Conservation (phyloP, 768 basidiomycete species). For the Pulveroboletus frians region DNA sequence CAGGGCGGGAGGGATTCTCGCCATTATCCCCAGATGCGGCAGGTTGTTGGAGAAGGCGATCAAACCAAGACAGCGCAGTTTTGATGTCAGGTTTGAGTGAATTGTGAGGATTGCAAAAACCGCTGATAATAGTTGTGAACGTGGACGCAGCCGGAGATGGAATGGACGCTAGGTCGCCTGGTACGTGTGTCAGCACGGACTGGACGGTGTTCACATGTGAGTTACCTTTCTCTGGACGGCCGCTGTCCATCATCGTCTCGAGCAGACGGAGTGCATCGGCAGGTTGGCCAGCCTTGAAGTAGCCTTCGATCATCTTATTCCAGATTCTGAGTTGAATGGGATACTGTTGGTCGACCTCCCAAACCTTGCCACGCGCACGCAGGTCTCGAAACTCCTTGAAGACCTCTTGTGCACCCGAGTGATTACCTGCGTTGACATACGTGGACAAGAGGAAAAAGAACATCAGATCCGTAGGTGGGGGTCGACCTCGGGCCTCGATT, state of each 20-base stretch:
- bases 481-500: conserved; percentile 39
- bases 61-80: conserved; percentile 69
- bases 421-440: conserved; percentile 49
- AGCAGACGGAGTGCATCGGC: conserved; percentile 62
- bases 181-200: neutral
- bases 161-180: conserved; percentile 32
- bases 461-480: conserved; percentile 30
- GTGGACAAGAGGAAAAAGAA: conserved; percentile 56
- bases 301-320: conserved; percentile 73
- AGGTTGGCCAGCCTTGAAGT: conserved; percentile 60
- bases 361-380: conserved; percentile 31
- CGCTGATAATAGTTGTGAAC: conserved; percentile 56
- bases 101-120: conserved; percentile 46
- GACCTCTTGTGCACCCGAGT: conserved; percentile 49
- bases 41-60: conserved; percentile 50
- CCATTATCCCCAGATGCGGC: conserved; percentile 33
- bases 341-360: conserved; percentile 14
- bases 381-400: conserved; percentile 56
- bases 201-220: neutral
- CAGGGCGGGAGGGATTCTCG: conserved; percentile 47
- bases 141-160: conserved; percentile 61
- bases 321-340: conserved; percentile 48
- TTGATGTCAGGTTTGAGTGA: conserved; percentile 40
- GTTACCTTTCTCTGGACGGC: conserved; percentile 16
- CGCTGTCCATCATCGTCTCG: conserved; percentile 62